phyloP scores from a whole-genome alignment of 495 filamentous ascomycete genomes.

The Podospora comata region DNA sequence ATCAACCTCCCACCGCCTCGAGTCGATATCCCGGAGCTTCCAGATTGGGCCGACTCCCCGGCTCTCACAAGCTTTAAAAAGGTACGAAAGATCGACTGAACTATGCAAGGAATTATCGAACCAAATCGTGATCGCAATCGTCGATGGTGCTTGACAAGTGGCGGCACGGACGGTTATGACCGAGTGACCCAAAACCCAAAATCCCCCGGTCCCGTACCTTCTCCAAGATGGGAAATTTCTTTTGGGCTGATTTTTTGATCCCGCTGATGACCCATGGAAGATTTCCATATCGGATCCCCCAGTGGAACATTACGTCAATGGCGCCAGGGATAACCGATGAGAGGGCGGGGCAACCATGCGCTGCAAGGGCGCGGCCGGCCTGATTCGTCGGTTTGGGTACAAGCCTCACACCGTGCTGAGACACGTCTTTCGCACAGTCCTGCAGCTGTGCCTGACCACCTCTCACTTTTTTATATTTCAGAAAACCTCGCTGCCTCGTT shows the following conservation, averaged over 20 bases:
- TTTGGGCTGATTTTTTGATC: conserved; percentile 1
- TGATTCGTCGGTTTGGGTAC: conserved; percentile 9
- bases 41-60: background rate
- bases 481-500: background rate
- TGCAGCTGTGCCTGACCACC: background rate
- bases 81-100: background rate
- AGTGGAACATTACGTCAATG: conserved; percentile 23
- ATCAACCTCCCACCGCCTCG: background rate
- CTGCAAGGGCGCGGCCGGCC: background rate
- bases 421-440: background rate
- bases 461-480: background rate
- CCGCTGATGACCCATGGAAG: background rate
- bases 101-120: background rate
- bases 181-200: too few species aligned
- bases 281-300: conserved; percentile 13
- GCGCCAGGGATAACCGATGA: conserved; percentile 16
- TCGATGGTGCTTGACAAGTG: too few species aligned
- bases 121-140: background rate
- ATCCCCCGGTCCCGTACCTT: too few species aligned
- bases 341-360: conserved; percentile 2
- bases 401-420: background rate
- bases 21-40: conserved; percentile 1
- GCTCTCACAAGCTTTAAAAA: background rate
- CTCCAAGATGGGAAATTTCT: conserved; percentile 7
- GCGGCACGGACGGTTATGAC: too few species aligned